These are phyloP conservation scores for Pseudocercospora pini-densiflorae DNA, from an alignment of 2,329 filamentous ascomycete genomes.

Conservation along the genomic window DNA sequence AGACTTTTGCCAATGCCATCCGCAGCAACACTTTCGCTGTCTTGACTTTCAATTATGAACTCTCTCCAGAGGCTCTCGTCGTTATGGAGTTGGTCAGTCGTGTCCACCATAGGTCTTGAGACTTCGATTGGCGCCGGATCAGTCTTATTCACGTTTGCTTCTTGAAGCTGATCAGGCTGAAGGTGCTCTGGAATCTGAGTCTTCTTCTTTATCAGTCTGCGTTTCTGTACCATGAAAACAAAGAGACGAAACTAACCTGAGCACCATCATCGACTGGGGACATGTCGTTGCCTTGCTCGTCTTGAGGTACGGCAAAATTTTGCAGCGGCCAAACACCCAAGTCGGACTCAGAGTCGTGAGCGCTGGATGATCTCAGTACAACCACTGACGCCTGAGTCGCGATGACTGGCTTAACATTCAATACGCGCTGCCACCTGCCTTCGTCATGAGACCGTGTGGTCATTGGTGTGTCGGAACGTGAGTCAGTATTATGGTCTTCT, in stretches of 20 bases:
- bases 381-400: constrained; percentile 27
- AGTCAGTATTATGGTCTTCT: neutral
- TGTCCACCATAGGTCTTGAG: neutral
- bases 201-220: neutral
- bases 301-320: neutral
- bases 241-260: neutral
- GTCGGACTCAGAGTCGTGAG: constrained; percentile 21
- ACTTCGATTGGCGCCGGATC: neutral
- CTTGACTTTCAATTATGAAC: constrained; percentile 31
- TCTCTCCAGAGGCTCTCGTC: constrained; percentile 33
- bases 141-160: neutral
- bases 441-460: constrained; percentile 16
- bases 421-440: constrained; percentile 23
- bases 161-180: neutral
- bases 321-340: neutral
- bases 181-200: neutral
- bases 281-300: neutral
- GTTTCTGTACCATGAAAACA: neutral
- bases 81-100: constrained; percentile 3
- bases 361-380: constrained; percentile 30
- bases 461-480: neutral
- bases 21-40: constrained; percentile 19
- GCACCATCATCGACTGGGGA: neutral
- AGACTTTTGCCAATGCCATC: neutral
- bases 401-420: constrained; percentile 17